Evolutionary conservation across 345 rosid species (phyloP), one percentile per base, ranked within the genome.

Genomic region (Camelina hispida): DNA sequence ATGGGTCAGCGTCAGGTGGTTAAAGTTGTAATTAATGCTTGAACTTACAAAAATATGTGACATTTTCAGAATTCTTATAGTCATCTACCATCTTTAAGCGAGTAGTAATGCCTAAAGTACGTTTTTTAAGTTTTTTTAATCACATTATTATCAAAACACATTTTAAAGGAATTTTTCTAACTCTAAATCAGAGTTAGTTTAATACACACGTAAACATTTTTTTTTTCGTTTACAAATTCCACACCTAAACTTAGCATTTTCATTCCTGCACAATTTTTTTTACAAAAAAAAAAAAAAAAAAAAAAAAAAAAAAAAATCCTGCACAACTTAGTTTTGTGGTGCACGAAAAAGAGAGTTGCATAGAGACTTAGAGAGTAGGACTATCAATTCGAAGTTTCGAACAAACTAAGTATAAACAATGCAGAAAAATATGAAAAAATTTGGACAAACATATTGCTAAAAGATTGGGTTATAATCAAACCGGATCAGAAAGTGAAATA

Each of bases 1-100:
- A 60, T 22, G 50, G 69, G 69, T 43, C 64, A 61, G 22, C 42
- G 3, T 53, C 70, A 65, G 44, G 66, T 70, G 18, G 76, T 70
- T 60, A 46, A 25, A 70, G 61, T 77, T 55, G 66, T 77, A 38
- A 37, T 77, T 14, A 16, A 47, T 63, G 61, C 25, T 37, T 70
- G 48, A 77, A 53, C 7, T 1, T 18, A 50, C 11, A 50, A 15
- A 32, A 32, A 32, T 52, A 14, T 67, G 35, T 35, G 59, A 75
- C 37, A 59, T 56, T n/a, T 38, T 40, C 40, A 23, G 17, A 43
- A 43, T 43, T 43, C 47, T n/a, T n/a, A n/a, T n/a, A 12, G 2
- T n/a, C 50, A 44, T 65, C 8, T 30, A 54, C 35, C 13, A 42
- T 52, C 13, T 13, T 46, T 30, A 28, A 69, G 42, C 32, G 18